Base-by-base conservation (phyloP, 345 rosid species). In the Populus alba region DNA sequence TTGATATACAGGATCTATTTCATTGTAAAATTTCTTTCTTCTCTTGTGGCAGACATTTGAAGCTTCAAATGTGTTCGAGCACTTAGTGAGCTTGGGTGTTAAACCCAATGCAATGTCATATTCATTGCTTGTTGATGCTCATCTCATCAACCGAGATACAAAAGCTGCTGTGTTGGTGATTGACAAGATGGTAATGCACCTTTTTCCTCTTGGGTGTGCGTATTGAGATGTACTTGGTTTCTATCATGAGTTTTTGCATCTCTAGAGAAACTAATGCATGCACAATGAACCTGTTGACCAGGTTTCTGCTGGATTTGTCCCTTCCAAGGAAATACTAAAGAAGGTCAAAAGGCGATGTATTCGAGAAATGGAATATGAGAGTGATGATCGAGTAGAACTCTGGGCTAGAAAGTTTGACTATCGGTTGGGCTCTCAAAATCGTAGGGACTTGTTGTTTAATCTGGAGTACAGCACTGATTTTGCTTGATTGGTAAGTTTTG, bases 111-210 rank as follows among this genome's bases (percentile, higher is more conserved):
- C 91, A 16, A 87, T 72, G 82, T 89, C 99, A 39, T 92, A 88
- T 84, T 87, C 90, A 6, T 86, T 96, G 83, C 95, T 96, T 80
- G 91, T 88, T 83, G 98, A 94, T 83, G 92, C 97, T 76, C 98
- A 94, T 88, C 92, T 94, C 81, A 87, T 89, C 81, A 94, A 90
- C 80, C 86, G 93, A 79, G 98, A 96, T 83, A 91, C 85, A 78
- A 94, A 89, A 74, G 83, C 97, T 80, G 97, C 99, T 77, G 87
- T 94, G 72, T 68, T 89, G 53, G 88, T 79, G 29, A 84, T 90
- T 75, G 90, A 91, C 41, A 81, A 89, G 66, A 96, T 96, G 99
- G 99, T 96, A 87, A 85, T 47, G 16, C 51, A 20, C 68, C 5
- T 71, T 75, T 63, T 73, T 39, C 8, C 12, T 66, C 35, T 23